Conservation (phyloP, 257 asterid species). For the Coffea canephora region DNA sequence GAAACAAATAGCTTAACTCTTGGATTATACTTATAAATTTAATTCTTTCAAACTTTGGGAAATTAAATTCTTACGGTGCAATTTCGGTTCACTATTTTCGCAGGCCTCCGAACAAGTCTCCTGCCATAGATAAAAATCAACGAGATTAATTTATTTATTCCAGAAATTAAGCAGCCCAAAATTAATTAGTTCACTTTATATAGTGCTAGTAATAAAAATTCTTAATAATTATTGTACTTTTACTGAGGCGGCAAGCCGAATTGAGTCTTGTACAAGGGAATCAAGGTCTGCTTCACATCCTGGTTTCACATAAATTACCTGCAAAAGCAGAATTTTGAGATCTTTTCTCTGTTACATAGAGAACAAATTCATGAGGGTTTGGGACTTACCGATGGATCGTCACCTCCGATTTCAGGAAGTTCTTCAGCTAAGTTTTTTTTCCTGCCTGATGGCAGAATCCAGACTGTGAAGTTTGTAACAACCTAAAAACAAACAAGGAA, state of each 20-base stretch:
- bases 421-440: conserved; percentile 30
- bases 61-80: conserved; percentile 46
- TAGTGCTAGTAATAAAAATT: no score
- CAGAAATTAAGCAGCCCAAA: background rate
- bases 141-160: background rate
- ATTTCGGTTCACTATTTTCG: conserved; percentile 63
- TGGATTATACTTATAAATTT: background rate
- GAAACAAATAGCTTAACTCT: no score
- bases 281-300: conserved; percentile 82
- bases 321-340: conserved; percentile 19
- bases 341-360: background rate
- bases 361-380: background rate
- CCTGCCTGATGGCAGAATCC: conserved; percentile 65
- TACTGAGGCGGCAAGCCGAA: conserved; percentile 66
- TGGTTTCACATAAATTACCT: conserved; percentile 91
- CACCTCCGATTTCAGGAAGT: conserved; percentile 61
- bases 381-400: conserved; percentile 71
- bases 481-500: conserved; percentile 33
- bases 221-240: conserved; percentile 31
- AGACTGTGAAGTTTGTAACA: conserved; percentile 63
- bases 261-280: conserved; percentile 66
- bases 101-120: conserved; percentile 86
- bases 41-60: background rate
- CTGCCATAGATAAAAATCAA: conserved; percentile 30
- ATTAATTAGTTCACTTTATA: background rate